Conservation (phyloP, 148 eudicot genomes). For the Chenopodium formosanum region DNA sequence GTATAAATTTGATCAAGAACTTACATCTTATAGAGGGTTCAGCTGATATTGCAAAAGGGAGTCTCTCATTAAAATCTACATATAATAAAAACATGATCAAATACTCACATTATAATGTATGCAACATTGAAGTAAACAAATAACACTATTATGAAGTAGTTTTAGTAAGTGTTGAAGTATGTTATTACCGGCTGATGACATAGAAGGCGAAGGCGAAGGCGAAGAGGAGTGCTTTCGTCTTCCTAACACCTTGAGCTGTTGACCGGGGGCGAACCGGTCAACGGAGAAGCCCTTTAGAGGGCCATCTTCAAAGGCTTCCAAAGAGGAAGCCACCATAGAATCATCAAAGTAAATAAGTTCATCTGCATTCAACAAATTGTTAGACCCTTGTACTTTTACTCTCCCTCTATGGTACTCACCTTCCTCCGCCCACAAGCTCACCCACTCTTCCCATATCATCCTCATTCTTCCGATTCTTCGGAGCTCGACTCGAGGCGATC, state of each 20-base stretch:
- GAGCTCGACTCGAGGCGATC: slow-evolving; percentile 27
- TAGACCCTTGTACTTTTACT: slow-evolving; percentile 55
- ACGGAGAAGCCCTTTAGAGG: slow-evolving; percentile 67
- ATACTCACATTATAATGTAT: too few relatives aligned
- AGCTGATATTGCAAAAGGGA: slow-evolving; percentile 33
- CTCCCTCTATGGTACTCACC: slow-evolving; percentile 69
- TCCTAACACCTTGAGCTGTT: slow-evolving; percentile 80
- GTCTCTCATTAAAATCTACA: slow-evolving; percentile 49
- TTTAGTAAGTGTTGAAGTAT: not conserved
- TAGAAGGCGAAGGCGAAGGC: slow-evolving; percentile 10
- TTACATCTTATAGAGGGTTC: slow-evolving; percentile 57
- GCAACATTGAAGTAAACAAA: not conserved
- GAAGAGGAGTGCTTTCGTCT: slow-evolving; percentile 44
- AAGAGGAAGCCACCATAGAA: slow-evolving; percentile 66
- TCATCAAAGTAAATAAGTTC: slow-evolving; percentile 74
- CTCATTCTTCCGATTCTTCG: slow-evolving; percentile 61
- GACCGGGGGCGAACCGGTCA: slow-evolving; percentile 69
- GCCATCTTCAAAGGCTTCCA: slow-evolving; percentile 73
- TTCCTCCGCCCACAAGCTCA: slow-evolving; percentile 75
- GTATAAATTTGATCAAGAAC: not conserved
- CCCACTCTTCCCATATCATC: slow-evolving; percentile 87
- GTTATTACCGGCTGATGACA: slow-evolving; percentile 5
- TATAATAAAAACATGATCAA: slow-evolving; percentile 3
- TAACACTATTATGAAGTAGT: not conserved
- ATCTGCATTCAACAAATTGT: slow-evolving; percentile 54